Evolutionary conservation across 2,329 filamentous ascomycete genomes (phyloP), one percentile per base, ranked within the genome.

Genomic region (Emergomyces pasteurianus): DNA sequence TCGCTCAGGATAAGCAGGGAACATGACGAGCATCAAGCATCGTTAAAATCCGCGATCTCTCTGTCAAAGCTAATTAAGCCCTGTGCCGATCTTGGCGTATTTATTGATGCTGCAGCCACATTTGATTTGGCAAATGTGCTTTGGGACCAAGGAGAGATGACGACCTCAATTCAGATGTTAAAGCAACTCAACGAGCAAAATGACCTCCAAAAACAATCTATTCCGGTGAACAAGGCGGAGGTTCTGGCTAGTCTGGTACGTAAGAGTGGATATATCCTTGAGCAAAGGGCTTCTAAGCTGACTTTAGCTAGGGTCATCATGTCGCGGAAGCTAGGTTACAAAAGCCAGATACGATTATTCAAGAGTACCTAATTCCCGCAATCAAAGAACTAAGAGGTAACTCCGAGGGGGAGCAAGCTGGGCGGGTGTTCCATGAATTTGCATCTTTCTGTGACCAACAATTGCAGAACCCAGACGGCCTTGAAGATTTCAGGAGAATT

Each of bases 401-500:
- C 53, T 81, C 76, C 5, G 81, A 85, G 59, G 88, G 88, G 1
- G 79, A 82, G 52, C 89, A 92, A 63, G 89, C 92, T 1, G 91
- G 92, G 0, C 83, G 90, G 65, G 94, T 97, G 0, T 96, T 91
- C 68, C 91, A 96, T 71, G 90, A 95, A 68, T 97, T 97, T 72
- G 94, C 95, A 31, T 83, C 86, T 58, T 99, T 99, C 71, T 99
- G 95, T 69, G 92, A 99, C 71, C 86, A 91, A 68, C 94, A 99
- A 71, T 79, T 99, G 10, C 89, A 96, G 68, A 92, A 92, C 69
- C 83, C 87, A 0, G 90, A 95, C 67, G 85, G 87, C 40, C 77
- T 92, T 1, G 90, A 95, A 71, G 94, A 99, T 68, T 83, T 96
- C 62, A 83, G 84, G 36, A 86, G 94, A 53, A 82, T 96, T 49